Conservation (phyloP, 345 rosid genomes). For the Rubroshorea leprosula region DNA sequence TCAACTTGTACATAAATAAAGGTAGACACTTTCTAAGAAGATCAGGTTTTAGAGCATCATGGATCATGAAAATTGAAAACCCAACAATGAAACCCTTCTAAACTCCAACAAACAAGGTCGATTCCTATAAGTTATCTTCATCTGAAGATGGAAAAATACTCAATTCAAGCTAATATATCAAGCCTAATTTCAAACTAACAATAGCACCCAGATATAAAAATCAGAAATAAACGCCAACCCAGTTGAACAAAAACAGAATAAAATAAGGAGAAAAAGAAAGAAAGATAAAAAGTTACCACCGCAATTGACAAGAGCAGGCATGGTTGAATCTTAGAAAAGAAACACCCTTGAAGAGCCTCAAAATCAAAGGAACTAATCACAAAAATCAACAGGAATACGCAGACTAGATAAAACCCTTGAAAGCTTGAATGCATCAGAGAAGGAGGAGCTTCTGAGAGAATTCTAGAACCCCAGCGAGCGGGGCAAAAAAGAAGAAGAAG, state of each 20-base stretch:
- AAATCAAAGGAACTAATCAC: conserved; percentile 9
- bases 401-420: conserved; percentile 17
- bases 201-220: conserved; percentile 3
- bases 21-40: not conserved
- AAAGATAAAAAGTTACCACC: conserved; percentile 31
- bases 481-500: conserved; percentile 35
- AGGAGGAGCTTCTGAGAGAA: conserved; percentile 5
- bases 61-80: too few species aligned
- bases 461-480: conserved; percentile 39
- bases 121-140: not conserved
- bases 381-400: conserved; percentile 10
- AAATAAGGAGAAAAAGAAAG: not conserved
- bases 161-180: not conserved
- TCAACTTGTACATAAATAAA: not conserved
- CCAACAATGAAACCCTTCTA: too few species aligned
- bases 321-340: conserved; percentile 31
- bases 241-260: not conserved
- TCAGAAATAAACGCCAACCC: not conserved
- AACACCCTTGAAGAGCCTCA: conserved; percentile 16
- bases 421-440: conserved; percentile 35
- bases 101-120: not conserved
- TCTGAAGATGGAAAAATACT: not conserved
- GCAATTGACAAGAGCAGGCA: conserved; percentile 65
- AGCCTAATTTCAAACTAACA: conserved; percentile 4
- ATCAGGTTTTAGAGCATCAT: not conserved